Evolutionary conservation across 2,329 filamentous ascomycete genomes (phyloP).

Genomic region (Phialophora chinensis): DNA sequence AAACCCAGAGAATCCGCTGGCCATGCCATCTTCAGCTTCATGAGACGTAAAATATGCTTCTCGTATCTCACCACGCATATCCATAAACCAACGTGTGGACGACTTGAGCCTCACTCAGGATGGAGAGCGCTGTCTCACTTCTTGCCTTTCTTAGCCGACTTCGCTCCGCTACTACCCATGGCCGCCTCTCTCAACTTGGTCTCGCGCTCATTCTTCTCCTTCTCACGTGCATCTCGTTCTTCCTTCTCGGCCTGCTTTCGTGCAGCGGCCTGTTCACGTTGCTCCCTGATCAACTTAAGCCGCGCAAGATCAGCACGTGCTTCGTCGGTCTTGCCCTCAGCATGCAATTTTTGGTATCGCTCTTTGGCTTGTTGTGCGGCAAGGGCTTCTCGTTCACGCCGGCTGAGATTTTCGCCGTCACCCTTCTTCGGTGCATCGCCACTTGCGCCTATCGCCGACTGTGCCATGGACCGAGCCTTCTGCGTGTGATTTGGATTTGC

Average conservation of each 20-base stretch:
- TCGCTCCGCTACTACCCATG: constrained; percentile 42
- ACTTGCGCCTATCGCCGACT: constrained; percentile 26
- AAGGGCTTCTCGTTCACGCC: constrained; percentile 76
- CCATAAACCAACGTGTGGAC: not conserved
- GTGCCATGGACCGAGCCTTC: constrained; percentile 71
- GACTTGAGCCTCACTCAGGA: constrained; percentile 9
- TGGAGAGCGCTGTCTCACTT: constrained; percentile 28
- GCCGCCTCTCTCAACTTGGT: constrained; percentile 49
- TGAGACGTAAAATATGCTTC: constrained; percentile 1
- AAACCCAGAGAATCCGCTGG: constrained; percentile 5
- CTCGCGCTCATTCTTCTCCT: constrained; percentile 48
- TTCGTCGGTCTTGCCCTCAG: constrained; percentile 95
- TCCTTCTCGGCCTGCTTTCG: constrained; percentile 78
- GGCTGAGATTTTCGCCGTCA: constrained; percentile 63
- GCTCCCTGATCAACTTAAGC: constrained; percentile 79
- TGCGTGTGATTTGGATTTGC: constrained; percentile 87
- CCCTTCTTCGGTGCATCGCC: constrained; percentile 63
- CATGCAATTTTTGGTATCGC: constrained; percentile 87
- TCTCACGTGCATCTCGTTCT: constrained; percentile 51
- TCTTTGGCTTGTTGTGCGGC: constrained; percentile 89
- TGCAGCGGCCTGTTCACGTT: constrained; percentile 81
- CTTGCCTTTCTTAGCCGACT: constrained; percentile 43
- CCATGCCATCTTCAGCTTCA: not conserved
- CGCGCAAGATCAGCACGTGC: constrained; percentile 87
- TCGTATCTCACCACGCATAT: not conserved